phyloP scores from a whole-genome alignment of 1,284 basidiomycete species.

The Moniliophthora roreri region DNA sequence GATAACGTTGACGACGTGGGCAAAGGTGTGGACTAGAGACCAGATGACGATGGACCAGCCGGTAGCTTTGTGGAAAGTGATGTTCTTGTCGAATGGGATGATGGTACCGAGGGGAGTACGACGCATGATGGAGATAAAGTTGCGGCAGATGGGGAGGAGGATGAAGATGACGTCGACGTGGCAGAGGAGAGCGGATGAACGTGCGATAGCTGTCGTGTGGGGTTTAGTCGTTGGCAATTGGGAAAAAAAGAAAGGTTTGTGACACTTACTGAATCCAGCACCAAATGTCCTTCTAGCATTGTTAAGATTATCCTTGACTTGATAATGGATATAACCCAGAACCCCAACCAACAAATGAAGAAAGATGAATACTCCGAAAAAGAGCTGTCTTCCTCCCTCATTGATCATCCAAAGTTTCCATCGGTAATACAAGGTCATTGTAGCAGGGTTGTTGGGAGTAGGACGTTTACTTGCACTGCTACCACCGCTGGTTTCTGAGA shows the following conservation, averaged over 20 bases:
- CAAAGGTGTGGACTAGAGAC: slow-evolving; percentile 70
- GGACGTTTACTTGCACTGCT: slow-evolving; percentile 25
- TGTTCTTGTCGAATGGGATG: slow-evolving; percentile 90
- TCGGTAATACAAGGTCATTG: slow-evolving; percentile 39
- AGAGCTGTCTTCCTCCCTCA: slow-evolving; percentile 75
- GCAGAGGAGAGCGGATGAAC: slow-evolving; percentile 83
- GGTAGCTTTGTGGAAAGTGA: slow-evolving; percentile 85
- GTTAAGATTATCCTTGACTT: slow-evolving; percentile 71
- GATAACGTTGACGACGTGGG: slow-evolving; percentile 83
- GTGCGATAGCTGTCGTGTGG: slow-evolving; percentile 77
- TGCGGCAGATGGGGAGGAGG: slow-evolving; percentile 87
- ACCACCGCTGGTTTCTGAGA: slow-evolving; percentile 35
- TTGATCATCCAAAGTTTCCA: slow-evolving; percentile 88
- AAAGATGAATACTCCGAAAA: slow-evolving; percentile 77
- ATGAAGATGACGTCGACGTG: slow-evolving; percentile 91
- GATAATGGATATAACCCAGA: slow-evolving; percentile 77
- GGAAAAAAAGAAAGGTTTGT: not conserved
- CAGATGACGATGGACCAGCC: slow-evolving; percentile 85
- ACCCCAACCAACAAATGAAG: slow-evolving; percentile 73
- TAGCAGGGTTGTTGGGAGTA: slow-evolving; percentile 16
- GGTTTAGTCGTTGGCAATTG: not conserved
- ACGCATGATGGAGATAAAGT: slow-evolving; percentile 84
- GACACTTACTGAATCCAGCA: slow-evolving; percentile 68
- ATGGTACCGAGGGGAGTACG: slow-evolving; percentile 79
- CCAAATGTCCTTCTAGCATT: slow-evolving; percentile 69